Evolutionary conservation across 2,329 filamentous ascomycete genomes (phyloP).

Genomic region (Colletotrichum eremochloae): DNA sequence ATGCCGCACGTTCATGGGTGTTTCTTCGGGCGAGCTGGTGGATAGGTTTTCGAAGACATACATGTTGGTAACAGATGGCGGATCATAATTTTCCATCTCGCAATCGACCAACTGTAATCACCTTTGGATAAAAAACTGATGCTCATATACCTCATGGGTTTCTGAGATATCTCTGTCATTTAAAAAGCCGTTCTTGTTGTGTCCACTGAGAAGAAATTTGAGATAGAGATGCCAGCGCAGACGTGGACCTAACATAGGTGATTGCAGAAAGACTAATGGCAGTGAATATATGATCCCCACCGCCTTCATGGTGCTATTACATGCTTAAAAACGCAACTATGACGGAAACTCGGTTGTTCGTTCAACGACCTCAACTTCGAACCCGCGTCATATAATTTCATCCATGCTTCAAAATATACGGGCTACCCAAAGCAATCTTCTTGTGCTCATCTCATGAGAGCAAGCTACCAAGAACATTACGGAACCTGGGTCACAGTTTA

Average conservation of each 20-base stretch:
- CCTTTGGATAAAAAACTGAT: background rate
- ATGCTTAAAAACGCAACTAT: background rate
- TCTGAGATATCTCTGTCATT: background rate
- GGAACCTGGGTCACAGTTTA: background rate
- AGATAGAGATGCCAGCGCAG: background rate
- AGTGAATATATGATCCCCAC: conserved; percentile 23
- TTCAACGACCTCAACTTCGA: background rate
- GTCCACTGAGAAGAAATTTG: background rate
- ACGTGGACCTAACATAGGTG: conserved; percentile 1
- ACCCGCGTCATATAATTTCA: background rate
- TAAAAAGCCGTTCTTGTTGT: background rate
- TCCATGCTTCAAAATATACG: background rate
- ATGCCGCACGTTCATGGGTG: background rate
- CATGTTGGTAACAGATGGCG: background rate
- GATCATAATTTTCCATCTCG: no score
- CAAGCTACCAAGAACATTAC: background rate
- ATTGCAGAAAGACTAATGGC: conserved; percentile 9
- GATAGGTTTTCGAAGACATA: background rate
- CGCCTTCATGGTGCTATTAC: background rate
- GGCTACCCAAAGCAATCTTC: background rate
- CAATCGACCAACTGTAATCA: background rate
- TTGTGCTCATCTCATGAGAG: background rate
- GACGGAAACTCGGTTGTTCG: background rate
- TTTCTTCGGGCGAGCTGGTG: background rate
- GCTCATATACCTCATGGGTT: background rate